phyloP scores from a whole-genome alignment of 106 monocot genomes.

The Vanilla planifolia region DNA sequence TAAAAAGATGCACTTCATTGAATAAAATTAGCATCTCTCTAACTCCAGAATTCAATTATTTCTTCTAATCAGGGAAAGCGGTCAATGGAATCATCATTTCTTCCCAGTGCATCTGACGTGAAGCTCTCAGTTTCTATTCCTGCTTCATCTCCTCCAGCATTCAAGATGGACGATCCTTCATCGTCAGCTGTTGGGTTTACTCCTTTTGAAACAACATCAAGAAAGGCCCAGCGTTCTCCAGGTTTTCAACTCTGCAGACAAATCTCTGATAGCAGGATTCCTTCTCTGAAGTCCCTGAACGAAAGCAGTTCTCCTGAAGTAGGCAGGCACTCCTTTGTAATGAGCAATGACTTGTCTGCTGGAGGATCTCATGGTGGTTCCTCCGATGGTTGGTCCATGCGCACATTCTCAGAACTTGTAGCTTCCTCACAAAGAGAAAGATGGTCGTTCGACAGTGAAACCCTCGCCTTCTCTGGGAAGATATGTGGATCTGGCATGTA shows the following conservation, averaged over 20 bases:
- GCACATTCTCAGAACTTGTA: constrained; percentile 79
- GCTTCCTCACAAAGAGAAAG: constrained; percentile 65
- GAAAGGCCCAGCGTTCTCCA: constrained; percentile 31
- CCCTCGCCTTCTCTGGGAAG: constrained; percentile 20
- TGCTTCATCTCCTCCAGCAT: constrained; percentile 17
- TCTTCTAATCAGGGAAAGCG: constrained; percentile 36
- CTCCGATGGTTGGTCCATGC: constrained; percentile 82
- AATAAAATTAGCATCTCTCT: background rate
- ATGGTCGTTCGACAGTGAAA: constrained; percentile 61
- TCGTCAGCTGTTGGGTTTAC: constrained; percentile 27
- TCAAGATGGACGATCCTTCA: constrained; percentile 29
- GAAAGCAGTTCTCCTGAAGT: constrained; percentile 40
- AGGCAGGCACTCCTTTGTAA: constrained; percentile 24
- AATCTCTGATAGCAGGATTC: constrained; percentile 43
- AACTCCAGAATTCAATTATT: background rate
- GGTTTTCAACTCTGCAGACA: constrained; percentile 41
- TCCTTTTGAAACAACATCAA: constrained; percentile 30
- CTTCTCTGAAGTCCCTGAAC: constrained; percentile 45
- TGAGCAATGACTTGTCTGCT: constrained; percentile 40
- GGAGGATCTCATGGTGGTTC: constrained; percentile 58
- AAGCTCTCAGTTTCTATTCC: constrained; percentile 22
- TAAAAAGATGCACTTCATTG: background rate
- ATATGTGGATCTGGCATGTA: constrained; percentile 14
- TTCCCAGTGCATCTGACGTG: constrained; percentile 14
- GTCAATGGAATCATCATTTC: constrained; percentile 20